Evolutionary conservation across 1,139 yeast genomes (phyloP), one percentile per base, ranked within the genome.

Genomic region (Zygosaccharomyces pseudobailii): DNA sequence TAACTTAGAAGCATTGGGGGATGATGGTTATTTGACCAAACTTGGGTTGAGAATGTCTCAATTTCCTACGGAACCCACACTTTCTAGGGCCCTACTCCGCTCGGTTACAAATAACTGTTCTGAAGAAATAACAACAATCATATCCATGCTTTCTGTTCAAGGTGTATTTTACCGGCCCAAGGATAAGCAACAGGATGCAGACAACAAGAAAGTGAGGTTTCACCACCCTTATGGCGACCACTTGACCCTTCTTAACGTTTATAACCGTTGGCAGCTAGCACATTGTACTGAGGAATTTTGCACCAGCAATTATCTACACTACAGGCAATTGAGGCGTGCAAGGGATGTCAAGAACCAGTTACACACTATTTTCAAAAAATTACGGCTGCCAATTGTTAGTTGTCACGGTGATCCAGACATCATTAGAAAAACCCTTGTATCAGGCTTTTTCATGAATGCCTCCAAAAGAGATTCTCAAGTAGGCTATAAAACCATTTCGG

Each of bases 61-160:
- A 48, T 89, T 90, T 62, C 98, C 99, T 0, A 88, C 92, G 89
- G 96, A 88, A 51, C 98, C 99, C 0, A 79, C 87, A 5, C 70
- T 94, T 52, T 85, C 97, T 2, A 87, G 87, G 59, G 84, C 95
- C 0, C 69, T 94, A 43, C 76, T 92, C 43, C 75, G 80, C 22
- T 85, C 96, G 0, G 82, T 83, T 5, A 85, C 84, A 22, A 78
- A 78, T 54, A 78, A 76, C 17, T 92, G 98, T 55, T 76, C 94
- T 0, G 90, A 86, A 44, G 98, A 92, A 57, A 78, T 90, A 43
- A 70, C 88, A 33, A 84, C 86, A 0, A 86, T 94, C 22, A 87
- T 92, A 48, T 87, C 97, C 2, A 90, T 94, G 97, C 73, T 90
- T 5, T 84, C 95, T 0, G 92, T 89, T 4, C 97, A 87, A 49